These are phyloP conservation scores for Umbelopsis sp. DNA, from an alignment of 192 early-diverging fungal genomes.

Conservation along the genomic window DNA sequence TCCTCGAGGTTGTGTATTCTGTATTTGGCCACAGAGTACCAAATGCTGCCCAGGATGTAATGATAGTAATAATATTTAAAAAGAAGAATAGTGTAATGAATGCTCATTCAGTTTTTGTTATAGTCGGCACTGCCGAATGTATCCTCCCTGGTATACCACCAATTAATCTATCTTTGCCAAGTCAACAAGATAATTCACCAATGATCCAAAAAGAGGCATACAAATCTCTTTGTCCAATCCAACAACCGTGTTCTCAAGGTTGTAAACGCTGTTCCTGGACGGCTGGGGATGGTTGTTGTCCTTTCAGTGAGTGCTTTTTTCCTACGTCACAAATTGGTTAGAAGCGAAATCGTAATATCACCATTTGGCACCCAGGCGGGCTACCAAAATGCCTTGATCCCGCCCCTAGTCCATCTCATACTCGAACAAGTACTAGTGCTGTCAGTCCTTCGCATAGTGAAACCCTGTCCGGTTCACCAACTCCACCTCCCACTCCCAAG, in stretches of 20 bases:
- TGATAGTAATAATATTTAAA: background rate
- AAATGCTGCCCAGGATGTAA: background rate
- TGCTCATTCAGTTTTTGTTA: no score
- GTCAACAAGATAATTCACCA: background rate
- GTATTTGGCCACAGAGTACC: background rate
- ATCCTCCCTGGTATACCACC: background rate
- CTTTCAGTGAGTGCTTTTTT: background rate
- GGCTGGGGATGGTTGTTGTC: background rate
- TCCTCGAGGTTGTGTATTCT: background rate
- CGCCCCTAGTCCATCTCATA: no score
- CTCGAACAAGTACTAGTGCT: no score
- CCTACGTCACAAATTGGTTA: background rate
- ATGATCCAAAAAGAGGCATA: background rate
- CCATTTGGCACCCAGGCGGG: no score
- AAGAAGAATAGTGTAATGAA: background rate
- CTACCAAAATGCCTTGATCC: no score
- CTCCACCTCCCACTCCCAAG: no score
- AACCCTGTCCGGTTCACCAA: no score
- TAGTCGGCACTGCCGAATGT: background rate
- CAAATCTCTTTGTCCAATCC: background rate
- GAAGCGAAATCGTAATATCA: no score
- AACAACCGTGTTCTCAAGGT: background rate
- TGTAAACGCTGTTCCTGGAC: constrained; percentile 3
- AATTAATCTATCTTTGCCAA: background rate
- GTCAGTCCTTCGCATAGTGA: no score